These are phyloP conservation scores for Sphaerulina musiva DNA, from an alignment of 2,329 filamentous ascomycete genomes.

Conservation along the genomic window DNA sequence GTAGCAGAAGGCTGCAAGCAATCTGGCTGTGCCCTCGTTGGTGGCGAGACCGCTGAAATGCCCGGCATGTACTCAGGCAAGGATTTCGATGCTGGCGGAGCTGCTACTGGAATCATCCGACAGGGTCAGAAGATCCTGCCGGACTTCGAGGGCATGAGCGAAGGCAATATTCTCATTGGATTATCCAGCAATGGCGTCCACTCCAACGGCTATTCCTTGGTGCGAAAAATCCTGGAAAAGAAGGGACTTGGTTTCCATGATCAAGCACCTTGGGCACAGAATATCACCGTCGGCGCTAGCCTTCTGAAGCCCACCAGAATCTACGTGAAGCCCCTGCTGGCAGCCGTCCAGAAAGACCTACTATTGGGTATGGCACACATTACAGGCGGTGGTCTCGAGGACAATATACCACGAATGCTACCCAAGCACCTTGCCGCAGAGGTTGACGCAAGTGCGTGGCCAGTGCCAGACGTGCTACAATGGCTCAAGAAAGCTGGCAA, in stretches of 20 bases:
- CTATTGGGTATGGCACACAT: constrained; percentile 95
- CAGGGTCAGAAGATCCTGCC: constrained; percentile 63
- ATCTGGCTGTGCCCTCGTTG: constrained; percentile 83
- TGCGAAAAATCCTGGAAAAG: constrained; percentile 78
- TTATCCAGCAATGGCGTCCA: constrained; percentile 81
- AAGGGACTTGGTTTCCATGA: constrained; percentile 66
- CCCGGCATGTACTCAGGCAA: constrained; percentile 83
- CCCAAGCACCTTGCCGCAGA: constrained; percentile 70
- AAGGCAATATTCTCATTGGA: constrained; percentile 79
- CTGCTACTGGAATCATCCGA: constrained; percentile 76
- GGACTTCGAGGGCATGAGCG: constrained; percentile 64
- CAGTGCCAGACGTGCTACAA: constrained; percentile 69
- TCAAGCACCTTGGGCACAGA: constrained; percentile 66
- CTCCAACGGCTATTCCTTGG: constrained; percentile 96
- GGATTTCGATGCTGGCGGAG: constrained; percentile 89
- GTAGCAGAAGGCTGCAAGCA: constrained; percentile 82
- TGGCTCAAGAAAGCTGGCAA: constrained; percentile 76
- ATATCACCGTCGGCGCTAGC: constrained; percentile 61
- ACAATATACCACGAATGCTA: constrained; percentile 93
- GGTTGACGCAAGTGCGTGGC: constrained; percentile 71
- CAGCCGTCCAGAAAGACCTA: constrained; percentile 53
- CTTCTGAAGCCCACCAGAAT: constrained; percentile 87
- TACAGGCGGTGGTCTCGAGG: constrained; percentile 84
- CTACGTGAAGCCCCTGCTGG: constrained; percentile 69
- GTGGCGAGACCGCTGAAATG: constrained; percentile 98